phyloP scores from a whole-genome alignment of 2,329 filamentous ascomycete species.

The Epicoccum sorghinum region DNA sequence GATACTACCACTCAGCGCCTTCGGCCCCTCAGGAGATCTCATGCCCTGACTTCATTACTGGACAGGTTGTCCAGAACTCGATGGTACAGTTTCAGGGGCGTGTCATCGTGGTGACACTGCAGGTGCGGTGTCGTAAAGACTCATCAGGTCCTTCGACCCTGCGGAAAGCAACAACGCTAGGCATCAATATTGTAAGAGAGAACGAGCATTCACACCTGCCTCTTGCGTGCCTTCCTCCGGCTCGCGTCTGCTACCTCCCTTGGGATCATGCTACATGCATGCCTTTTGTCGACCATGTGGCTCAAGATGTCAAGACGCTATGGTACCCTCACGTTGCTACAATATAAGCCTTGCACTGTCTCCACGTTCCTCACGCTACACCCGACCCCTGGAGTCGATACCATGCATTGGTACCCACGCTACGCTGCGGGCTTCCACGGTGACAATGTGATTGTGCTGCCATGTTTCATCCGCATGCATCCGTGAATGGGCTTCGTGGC shows the following conservation, averaged over 20 bases:
- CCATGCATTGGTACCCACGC: not conserved
- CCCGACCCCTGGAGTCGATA: not conserved
- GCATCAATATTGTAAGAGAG: not conserved
- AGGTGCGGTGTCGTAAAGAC: conserved; percentile 6
- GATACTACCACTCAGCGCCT: not conserved
- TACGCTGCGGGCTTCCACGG: not conserved
- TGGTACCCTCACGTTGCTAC: conserved; percentile 7
- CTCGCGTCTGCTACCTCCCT: not conserved
- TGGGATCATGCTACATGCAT: not conserved
- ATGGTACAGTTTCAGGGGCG: conserved; percentile 15
- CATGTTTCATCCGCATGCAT: conserved; percentile 17
- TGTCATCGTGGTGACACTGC: conserved; percentile 16
- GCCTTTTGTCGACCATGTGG: conserved; percentile 7
- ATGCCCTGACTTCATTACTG: not conserved
- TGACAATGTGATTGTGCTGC: conserved; percentile 8
- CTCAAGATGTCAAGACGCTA: conserved; percentile 8
- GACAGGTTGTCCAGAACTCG: not conserved
- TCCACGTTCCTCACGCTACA: conserved; percentile 9
- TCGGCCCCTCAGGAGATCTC: not conserved
- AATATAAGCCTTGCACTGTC: conserved; percentile 1
- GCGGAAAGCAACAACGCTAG: conserved; percentile 8
- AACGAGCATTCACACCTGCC: conserved; percentile 6
- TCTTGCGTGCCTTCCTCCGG: not conserved
- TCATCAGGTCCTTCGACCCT: conserved; percentile 2
- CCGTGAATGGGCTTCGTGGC: conserved; percentile 4